Percentiles rank a stretch among this genome's conserved stretches.
Evolutionary conservation across 208 protist genomes (phyloP).

Genomic region (Leishmania aethiopica): DNA sequence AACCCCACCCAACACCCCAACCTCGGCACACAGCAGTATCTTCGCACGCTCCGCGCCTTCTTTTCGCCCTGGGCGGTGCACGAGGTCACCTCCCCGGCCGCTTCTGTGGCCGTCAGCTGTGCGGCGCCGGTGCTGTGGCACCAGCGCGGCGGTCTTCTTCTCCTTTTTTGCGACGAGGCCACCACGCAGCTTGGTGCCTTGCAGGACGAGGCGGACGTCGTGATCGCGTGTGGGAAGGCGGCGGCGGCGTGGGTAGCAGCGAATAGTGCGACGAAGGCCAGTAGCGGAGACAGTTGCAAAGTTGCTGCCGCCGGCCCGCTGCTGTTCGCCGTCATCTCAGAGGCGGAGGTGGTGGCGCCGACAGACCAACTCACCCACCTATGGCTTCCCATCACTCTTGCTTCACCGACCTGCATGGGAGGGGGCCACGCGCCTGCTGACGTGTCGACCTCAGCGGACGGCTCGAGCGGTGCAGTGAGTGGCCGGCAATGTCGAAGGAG

Average conservation of each 20-base stretch:
- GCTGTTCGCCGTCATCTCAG: conserved; percentile 51
- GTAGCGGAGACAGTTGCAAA: background rate
- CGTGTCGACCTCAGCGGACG: background rate
- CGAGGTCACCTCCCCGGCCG: conserved; percentile 24
- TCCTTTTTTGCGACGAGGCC: conserved; percentile 60
- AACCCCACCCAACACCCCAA: conserved; percentile 44
- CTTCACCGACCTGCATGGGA: background rate
- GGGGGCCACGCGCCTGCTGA: background rate
- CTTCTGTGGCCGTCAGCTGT: conserved; percentile 7
- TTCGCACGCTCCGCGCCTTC: conserved; percentile 48
- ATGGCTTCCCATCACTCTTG: conserved; percentile 39
- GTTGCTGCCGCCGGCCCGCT: background rate
- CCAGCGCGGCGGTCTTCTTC: conserved; percentile 58
- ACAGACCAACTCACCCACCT: conserved; percentile 29
- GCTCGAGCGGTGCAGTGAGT: background rate
- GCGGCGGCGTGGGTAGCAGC: conserved; percentile 45
- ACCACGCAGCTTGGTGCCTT: conserved; percentile 50
- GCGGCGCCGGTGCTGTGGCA: conserved; percentile 41
- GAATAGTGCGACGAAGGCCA: conserved; percentile 17
- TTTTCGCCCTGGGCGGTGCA: conserved; percentile 54
- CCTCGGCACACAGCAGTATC: conserved; percentile 41
- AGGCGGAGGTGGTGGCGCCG: conserved; percentile 45
- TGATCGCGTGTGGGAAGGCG: conserved; percentile 68
- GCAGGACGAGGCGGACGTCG: conserved; percentile 63
- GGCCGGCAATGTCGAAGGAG: background rate